Evolutionary conservation across 495 filamentous ascomycete genomes (phyloP), one percentile per base, ranked within the genome.

Genomic region (Penicillium taxi): DNA sequence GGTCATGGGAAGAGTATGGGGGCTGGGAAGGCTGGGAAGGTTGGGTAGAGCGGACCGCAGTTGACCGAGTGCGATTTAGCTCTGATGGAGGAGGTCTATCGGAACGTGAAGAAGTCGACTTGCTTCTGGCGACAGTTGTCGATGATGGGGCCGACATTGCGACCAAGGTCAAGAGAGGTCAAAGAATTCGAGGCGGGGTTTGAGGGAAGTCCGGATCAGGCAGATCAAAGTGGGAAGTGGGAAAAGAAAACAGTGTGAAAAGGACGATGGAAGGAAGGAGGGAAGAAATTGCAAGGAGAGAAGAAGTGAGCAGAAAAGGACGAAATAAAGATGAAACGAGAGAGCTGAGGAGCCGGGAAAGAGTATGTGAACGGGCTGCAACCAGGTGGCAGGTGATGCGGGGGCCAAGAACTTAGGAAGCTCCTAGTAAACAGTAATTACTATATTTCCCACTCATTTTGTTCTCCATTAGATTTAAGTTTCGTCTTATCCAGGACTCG

Each of bases 1-100:
- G 67, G 38, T 66, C 47, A 55, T 73, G 73, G 44, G 60, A 61
- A 28, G 72, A 61, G 42, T 45, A 53, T 41, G 55, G 63, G 52
- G 40, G 32, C 45, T 53, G 56, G 46, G 50, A 45, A 44, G 55
- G 49, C 43, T 66, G 61, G 39, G 56, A 55, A 27, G 56, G 47
- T 27, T 56, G 63, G 31, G 62, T 52, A 41, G 65, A 60, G 46
- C 71, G 64, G 35, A 64, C 56, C 15, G 69, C 62, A 37, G 72
- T 70, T 37, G 74, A 78, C 48, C 69, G 63, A 32, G 75, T 63
- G 37, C 78, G 67, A 50, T 78, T 75, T 39, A 67, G 58, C 50
- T 78, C 73, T 31, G 64, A 58, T 16, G 68, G 50, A 28, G 66
- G 54, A 35, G 62, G 49, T 38, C 54, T 54, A 41, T 37, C 13